Conservation (phyloP, 2,329 filamentous ascomycete species). For the Paecilomyces fulvus region DNA sequence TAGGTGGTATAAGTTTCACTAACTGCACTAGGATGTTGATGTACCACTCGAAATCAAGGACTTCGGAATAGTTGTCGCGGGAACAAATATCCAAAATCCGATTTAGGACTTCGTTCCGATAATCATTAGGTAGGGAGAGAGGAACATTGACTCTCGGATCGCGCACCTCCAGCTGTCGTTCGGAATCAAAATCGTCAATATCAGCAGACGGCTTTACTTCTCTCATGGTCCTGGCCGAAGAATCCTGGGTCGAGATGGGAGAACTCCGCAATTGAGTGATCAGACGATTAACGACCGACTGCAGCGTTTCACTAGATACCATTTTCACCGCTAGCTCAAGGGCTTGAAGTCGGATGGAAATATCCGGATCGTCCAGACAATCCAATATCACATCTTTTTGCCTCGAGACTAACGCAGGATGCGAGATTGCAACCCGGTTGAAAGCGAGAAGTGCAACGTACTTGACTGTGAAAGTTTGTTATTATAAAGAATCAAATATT, state of each 20-base stretch:
- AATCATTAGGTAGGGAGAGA: conserved; percentile 72
- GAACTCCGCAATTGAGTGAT: conserved; percentile 72
- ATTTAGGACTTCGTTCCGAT: conserved; percentile 71
- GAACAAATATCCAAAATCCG: conserved; percentile 85
- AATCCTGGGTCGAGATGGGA: conserved; percentile 45
- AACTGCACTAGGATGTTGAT: conserved; percentile 82
- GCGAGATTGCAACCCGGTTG: conserved; percentile 84
- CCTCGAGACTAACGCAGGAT: conserved; percentile 78
- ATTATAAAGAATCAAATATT: neutral
- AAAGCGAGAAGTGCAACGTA: conserved; percentile 94
- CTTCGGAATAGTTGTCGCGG: conserved; percentile 73
- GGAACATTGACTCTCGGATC: conserved; percentile 41
- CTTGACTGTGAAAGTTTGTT: conserved; percentile 57
- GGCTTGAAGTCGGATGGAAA: conserved; percentile 89
- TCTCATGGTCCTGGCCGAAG: conserved; percentile 29
- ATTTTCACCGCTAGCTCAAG: conserved; percentile 88
- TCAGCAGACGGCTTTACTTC: conserved; percentile 44
- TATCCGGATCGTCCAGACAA: conserved; percentile 91
- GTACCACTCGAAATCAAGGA: conserved; percentile 96
- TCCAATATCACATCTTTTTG: conserved; percentile 96
- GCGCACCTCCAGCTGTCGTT: conserved; percentile 47
- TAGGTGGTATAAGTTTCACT: conserved; percentile 51
- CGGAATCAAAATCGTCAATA: conserved; percentile 50
- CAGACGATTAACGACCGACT: conserved; percentile 74
- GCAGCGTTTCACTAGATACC: conserved; percentile 80